Conservation (phyloP, 345 rosid genomes). For the Corchorus capsularis region DNA sequence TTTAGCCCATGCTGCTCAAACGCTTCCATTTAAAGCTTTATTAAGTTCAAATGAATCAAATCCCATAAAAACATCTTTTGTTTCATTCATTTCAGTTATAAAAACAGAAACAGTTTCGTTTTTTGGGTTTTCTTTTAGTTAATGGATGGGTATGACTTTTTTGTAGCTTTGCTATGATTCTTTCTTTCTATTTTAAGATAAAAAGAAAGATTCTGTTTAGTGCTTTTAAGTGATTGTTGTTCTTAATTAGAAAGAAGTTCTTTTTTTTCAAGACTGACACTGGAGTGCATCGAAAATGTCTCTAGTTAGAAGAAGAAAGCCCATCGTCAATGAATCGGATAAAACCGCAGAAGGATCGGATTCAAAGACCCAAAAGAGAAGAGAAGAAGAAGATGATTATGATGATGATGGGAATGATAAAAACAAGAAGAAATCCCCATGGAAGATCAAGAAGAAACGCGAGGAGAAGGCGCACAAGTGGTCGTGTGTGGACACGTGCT, state of each 20-base stretch:
- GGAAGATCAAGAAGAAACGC: slow-evolving; percentile 2
- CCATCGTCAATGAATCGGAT: slow-evolving; percentile 4
- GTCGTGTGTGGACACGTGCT: slow-evolving; percentile 88
- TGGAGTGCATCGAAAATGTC: slow-evolving; percentile 14
- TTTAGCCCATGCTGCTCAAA: no score
- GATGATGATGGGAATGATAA: slow-evolving; percentile 25
- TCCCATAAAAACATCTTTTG: no score
- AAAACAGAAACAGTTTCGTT: no score
- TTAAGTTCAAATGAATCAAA: no score
- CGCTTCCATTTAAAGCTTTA: no score
- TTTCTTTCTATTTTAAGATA: background rate
- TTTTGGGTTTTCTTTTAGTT: no score
- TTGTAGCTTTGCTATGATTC: background rate
- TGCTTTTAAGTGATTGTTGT: background rate
- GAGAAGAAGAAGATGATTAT: background rate
- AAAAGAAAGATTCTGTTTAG: background rate
- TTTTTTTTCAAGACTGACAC: no score
- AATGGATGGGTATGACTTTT: no score
- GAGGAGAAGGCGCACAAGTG: slow-evolving; percentile 36
- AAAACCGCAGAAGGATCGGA: slow-evolving; percentile 1
- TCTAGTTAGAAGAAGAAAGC: slow-evolving; percentile 29
- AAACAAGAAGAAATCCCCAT: background rate
- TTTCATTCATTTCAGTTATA: no score
- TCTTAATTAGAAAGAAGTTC: background rate
- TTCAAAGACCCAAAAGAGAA: background rate